Evolutionary conservation across 2,329 filamentous ascomycete species (phyloP), one percentile per base, ranked within the genome.

Genomic region (Trichoderma sp.): DNA sequence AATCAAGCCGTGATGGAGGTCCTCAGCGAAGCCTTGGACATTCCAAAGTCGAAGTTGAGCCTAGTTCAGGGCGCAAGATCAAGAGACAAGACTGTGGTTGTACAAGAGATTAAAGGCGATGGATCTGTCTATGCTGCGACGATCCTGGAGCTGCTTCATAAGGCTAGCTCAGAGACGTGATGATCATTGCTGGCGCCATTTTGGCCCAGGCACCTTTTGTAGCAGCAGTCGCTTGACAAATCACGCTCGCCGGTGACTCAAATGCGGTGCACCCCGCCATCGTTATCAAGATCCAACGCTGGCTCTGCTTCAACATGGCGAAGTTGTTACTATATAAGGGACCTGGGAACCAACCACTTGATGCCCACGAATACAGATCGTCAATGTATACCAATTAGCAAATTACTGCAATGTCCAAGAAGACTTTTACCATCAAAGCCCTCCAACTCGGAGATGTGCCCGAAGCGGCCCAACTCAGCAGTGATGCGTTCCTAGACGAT

Each of bases 1-100:
- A 93, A 93, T 75, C 86, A 85, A 75, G 90, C 90, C 5, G 87
- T 91, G 2, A 79, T 88, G 59, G 81, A 85, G 46, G 79, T 92
- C 5, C 79, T 93, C 67, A 89, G 89, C 71, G 81, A 87, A 74
- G 82, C 84, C 6, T 81, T 92, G 2, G 81, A 82, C 2, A 80
- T 90, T 7, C 85, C 90, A 34, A 91, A 90, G 75, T 89, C 90
- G 1, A 84, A 87, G 70, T 78, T 92, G 1, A 82, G 85, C 54
- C 85, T 93, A 51, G 84, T 85, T 14, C 87, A 87, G 18, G 90
- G 90, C 0, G 75, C 84, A 65, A 92, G 89, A 76, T 89, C 86
- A 24, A 83, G 86, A 68, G 86, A 90, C 54, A 93, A 93, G 79
- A 89, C 84, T 0, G 77, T 91, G 14, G 79, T 82, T 3, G 67